These are phyloP conservation scores for Corniculantispora saksenae DNA, from an alignment of 2,329 filamentous ascomycete species.

Conservation along the genomic window DNA sequence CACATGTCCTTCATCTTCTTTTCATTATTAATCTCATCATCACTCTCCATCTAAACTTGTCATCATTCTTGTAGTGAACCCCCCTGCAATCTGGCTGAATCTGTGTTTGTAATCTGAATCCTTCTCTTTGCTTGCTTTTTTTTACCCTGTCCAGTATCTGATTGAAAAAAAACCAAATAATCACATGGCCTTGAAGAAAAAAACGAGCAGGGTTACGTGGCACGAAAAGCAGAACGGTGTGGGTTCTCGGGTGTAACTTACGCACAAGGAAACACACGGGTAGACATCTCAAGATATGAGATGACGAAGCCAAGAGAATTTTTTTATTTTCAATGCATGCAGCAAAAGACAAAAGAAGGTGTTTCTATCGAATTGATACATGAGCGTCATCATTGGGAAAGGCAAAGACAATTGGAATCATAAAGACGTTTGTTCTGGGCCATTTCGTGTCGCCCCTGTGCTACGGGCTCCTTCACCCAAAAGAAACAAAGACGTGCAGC, in stretches of 20 bases:
- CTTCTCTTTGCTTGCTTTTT: background rate
- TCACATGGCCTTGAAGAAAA: background rate
- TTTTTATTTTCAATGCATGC: slow-evolving; percentile 10
- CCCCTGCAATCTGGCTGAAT: background rate
- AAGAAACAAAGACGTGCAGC: background rate
- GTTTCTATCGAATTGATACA: slow-evolving; percentile 7
- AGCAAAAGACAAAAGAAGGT: background rate
- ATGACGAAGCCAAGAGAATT: too few species aligned
- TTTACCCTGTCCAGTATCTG: too few species aligned
- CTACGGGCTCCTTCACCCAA: too few species aligned
- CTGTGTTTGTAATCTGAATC: background rate
- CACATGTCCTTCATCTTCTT: background rate
- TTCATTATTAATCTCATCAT: background rate
- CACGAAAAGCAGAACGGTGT: background rate
- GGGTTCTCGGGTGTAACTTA: slow-evolving; percentile 3
- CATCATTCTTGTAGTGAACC: background rate
- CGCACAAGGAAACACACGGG: background rate
- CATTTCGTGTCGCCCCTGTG: too few species aligned
- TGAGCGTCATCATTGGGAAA: background rate
- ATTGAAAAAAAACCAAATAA: too few species aligned
- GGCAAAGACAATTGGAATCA: background rate
- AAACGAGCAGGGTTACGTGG: background rate
- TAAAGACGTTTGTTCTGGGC: too few species aligned
- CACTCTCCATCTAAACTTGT: too few species aligned
- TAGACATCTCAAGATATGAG: background rate